A percentile compares a stretch with the other conserved stretches of the same genome.
Conservation (phyloP, 1,139 yeast species). For the Blastobotrys arbuscula region DNA sequence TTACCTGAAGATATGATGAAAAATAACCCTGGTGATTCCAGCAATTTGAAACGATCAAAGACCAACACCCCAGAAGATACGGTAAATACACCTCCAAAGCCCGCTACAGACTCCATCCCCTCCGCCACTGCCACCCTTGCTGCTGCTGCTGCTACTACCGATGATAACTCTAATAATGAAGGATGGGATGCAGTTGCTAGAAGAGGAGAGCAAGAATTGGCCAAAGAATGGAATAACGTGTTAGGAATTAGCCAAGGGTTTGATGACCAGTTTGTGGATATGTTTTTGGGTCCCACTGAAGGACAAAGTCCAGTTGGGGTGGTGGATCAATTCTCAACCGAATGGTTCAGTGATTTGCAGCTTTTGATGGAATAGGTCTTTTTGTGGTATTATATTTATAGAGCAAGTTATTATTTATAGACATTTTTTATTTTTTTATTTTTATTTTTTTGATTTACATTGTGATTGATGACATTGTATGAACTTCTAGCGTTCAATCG, state of each 20-base stretch:
- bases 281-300: slow-evolving; percentile 7
- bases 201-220: slow-evolving; percentile 9
- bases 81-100: not conserved
- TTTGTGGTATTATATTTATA: not conserved
- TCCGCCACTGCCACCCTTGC: too few relatives aligned
- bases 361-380: slow-evolving; percentile 11
- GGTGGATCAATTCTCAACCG: slow-evolving; percentile 15
- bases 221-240: slow-evolving; percentile 4
- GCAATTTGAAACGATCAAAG: not conserved
- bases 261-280: slow-evolving; percentile 10
- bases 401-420: not conserved
- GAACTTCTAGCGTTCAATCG: too few relatives aligned
- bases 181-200: slow-evolving; percentile 3
- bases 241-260: not conserved
- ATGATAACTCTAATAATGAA: not conserved
- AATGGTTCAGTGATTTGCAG: slow-evolving; percentile 15
- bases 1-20: slow-evolving; percentile 18
- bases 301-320: slow-evolving; percentile 1
- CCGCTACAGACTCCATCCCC: not conserved
- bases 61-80: not conserved
- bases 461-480: too few relatives aligned
- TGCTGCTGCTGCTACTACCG: not conserved
- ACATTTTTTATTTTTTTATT: not conserved
- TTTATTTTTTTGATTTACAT: not conserved
- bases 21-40: slow-evolving; percentile 7